Percentiles rank a stretch among this genome's conserved stretches.
Conservation (phyloP, 139 green algal species). For the Picochlorum costavermella region DNA sequence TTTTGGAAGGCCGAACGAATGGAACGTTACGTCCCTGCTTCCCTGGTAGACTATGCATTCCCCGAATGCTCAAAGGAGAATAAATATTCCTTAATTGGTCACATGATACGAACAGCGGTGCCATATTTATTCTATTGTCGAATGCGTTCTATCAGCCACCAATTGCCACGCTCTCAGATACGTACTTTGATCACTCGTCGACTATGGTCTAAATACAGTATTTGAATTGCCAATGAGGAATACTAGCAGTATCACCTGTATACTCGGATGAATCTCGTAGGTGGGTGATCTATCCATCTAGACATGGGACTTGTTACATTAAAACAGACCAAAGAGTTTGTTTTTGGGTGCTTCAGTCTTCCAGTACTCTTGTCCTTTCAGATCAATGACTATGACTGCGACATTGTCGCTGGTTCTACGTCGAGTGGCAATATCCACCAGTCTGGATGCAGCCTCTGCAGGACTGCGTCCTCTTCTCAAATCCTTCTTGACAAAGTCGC, state of each 20-base stretch:
- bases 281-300: too few species aligned
- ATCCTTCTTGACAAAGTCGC: slow-evolving; percentile 21
- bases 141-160: slow-evolving; percentile 1
- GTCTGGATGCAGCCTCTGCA: slow-evolving; percentile 27
- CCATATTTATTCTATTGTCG: slow-evolving; percentile 1
- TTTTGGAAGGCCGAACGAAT: slow-evolving; percentile 9
- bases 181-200: too few species aligned
- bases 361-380: slow-evolving; percentile 9
- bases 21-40: slow-evolving; percentile 15
- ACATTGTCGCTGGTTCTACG: slow-evolving; percentile 41
- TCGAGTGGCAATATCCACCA: slow-evolving; percentile 28
- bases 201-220: too few species aligned
- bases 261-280: too few species aligned
- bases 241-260: too few species aligned
- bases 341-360: slow-evolving; percentile 9
- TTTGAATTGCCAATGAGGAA: too few species aligned
- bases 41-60: slow-evolving; percentile 13
- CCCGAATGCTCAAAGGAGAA: slow-evolving; percentile 8
- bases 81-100: slow-evolving; percentile 13
- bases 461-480: slow-evolving; percentile 24
- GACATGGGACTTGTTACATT: not conserved
- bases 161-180: not conserved
- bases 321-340: slow-evolving; percentile 22
- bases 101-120: slow-evolving; percentile 10
- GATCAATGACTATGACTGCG: slow-evolving; percentile 41